A percentile compares a stretch with the other conserved stretches of the same genome.
phyloP scores from a whole-genome alignment of 2,329 filamentous ascomycete species.

The Corynespora cassiicola region DNA sequence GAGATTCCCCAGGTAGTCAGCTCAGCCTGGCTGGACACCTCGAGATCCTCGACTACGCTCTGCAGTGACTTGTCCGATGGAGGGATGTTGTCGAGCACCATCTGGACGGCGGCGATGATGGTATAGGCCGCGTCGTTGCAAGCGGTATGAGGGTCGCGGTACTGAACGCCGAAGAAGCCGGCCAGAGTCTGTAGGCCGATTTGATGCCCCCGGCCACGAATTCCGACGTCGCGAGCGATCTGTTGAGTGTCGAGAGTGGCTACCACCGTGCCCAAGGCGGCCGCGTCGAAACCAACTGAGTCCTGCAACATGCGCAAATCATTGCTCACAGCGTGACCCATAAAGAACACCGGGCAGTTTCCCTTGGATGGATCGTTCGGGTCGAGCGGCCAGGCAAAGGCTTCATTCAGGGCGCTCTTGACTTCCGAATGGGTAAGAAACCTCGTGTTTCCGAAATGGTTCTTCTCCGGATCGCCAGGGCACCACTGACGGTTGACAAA shows the following conservation, averaged over 20 bases:
- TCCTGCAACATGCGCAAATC: slow-evolving; percentile 25
- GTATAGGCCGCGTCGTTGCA: slow-evolving; percentile 30
- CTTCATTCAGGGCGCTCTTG: slow-evolving; percentile 12
- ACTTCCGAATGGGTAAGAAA: slow-evolving; percentile 22
- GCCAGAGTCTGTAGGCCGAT: slow-evolving; percentile 19
- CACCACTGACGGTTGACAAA: slow-evolving; percentile 16
- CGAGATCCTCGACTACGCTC: slow-evolving; percentile 8
- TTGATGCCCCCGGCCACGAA: slow-evolving; percentile 13
- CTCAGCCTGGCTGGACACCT: slow-evolving; percentile 4
- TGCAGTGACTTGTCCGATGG: slow-evolving; percentile 7
- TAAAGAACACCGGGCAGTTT: slow-evolving; percentile 25
- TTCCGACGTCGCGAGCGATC: slow-evolving; percentile 14
- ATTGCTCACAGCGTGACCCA: slow-evolving; percentile 28
- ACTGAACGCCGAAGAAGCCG: slow-evolving; percentile 13
- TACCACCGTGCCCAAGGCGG: slow-evolving; percentile 8
- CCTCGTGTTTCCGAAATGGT: slow-evolving; percentile 26
- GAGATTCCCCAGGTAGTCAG: slow-evolving; percentile 11
- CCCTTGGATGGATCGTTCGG: slow-evolving; percentile 3
- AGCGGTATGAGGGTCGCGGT: slow-evolving; percentile 27
- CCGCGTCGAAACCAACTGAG: slow-evolving; percentile 19
- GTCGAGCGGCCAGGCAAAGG: slow-evolving; percentile 21
- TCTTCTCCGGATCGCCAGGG: slow-evolving; percentile 8
- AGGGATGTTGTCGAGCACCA: slow-evolving; percentile 11
- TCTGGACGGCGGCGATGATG: slow-evolving; percentile 26
- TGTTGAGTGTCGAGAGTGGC: slow-evolving; percentile 37